phyloP scores from a whole-genome alignment of 805 yeast genomes.

The Candida quercuum region DNA sequence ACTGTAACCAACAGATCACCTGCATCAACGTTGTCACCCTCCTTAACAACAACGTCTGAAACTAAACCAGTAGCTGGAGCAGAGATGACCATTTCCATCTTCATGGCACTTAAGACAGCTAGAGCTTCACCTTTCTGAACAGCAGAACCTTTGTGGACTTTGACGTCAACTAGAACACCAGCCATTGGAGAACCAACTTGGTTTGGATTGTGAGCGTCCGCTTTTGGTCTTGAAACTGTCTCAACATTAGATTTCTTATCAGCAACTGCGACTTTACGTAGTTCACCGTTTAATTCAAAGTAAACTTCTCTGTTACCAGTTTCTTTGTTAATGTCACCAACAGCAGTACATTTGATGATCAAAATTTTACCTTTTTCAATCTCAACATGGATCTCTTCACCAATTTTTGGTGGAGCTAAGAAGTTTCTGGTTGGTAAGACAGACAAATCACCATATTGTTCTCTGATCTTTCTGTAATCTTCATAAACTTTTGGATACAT shows the following conservation, averaged over 20 bases:
- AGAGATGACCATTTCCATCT: constrained; percentile 98
- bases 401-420: constrained; percentile 80
- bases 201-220: constrained; percentile 77
- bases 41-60: constrained; percentile 69
- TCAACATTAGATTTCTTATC: constrained; percentile 87
- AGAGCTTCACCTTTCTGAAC: constrained; percentile 96
- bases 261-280: constrained; percentile 89
- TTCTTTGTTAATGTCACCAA: constrained; percentile 79
- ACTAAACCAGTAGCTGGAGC: constrained; percentile 87
- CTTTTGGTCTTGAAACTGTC: constrained; percentile 83
- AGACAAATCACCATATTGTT: constrained; percentile 85
- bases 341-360: constrained; percentile 85
- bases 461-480: constrained; percentile 67
- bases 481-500: constrained; percentile 99
- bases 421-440: constrained; percentile 91
- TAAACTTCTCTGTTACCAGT: constrained; percentile 94
- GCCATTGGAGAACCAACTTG: constrained; percentile 99
- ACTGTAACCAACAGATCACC: constrained; percentile 76
- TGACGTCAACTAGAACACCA: constrained; percentile 93
- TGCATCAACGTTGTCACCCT: constrained; percentile 95
- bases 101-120: constrained; percentile 95
- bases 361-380: constrained; percentile 94
- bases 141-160: constrained; percentile 79
- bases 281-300: constrained; percentile 97
- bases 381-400: constrained; percentile 83